Conservation (phyloP, 2,329 filamentous ascomycete species). For the Botrytis hyacinthi region DNA sequence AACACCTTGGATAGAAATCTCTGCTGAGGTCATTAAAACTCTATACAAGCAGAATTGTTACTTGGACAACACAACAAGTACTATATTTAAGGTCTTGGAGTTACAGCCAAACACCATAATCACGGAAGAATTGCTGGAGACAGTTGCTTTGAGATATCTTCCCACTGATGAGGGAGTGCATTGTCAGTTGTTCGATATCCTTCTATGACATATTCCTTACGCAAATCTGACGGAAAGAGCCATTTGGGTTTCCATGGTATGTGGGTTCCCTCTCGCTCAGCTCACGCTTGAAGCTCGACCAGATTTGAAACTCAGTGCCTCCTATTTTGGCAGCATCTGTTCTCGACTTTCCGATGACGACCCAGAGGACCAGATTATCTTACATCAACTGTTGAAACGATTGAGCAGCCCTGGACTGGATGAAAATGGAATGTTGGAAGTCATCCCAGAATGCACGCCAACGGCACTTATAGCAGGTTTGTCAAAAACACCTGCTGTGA, state of each 20-base stretch:
- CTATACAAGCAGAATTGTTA: accelerated
- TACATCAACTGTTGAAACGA: neutral
- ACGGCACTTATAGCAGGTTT: neutral
- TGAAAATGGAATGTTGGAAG: neutral
- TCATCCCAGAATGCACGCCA: accelerated
- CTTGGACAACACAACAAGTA: neutral
- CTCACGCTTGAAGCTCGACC: neutral
- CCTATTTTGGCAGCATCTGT: neutral
- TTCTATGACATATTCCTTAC: neutral
- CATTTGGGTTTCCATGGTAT: accelerated
- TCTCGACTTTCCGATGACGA: accelerated
- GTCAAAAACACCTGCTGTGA: neutral
- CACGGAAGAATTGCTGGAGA: neutral
- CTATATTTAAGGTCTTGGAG: neutral
- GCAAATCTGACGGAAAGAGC: neutral
- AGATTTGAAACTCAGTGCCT: neutral
- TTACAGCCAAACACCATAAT: neutral
- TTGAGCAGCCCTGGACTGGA: neutral
- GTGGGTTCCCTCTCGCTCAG: neutral
- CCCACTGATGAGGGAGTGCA: accelerated
- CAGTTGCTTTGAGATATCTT: accelerated
- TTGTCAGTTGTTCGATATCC: neutral
- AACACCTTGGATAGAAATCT: neutral
- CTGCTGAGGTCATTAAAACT: neutral
- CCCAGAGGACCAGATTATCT: neutral